Evolutionary conservation across 805 yeast species (phyloP).

Genomic region (Wickerhamiella nectarea): DNA sequence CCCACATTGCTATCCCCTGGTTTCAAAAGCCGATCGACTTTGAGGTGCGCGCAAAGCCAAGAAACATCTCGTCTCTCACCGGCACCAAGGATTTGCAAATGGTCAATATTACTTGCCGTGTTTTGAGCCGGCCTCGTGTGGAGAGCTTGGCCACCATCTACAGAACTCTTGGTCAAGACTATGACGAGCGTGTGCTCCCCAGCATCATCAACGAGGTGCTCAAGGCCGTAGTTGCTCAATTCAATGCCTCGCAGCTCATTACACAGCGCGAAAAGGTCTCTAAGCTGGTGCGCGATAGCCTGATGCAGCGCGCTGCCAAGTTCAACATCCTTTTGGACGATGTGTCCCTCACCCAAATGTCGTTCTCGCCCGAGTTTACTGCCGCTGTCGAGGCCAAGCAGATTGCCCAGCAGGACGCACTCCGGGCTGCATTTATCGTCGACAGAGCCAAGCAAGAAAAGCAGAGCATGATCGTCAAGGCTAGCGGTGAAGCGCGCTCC

Average conservation of each 20-base stretch:
- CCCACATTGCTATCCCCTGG: constrained; percentile 91
- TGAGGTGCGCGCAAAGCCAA: constrained; percentile 94
- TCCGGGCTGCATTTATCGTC: constrained; percentile 92
- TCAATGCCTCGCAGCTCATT: constrained; percentile 93
- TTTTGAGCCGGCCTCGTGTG: constrained; percentile 76
- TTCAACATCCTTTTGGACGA: constrained; percentile 85
- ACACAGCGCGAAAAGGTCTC: constrained; percentile 98
- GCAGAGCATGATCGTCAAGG: constrained; percentile 91
- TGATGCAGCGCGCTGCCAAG: constrained; percentile 79
- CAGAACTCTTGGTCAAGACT: constrained; percentile 86
- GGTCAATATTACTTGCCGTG: constrained; percentile 99
- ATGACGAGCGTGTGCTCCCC: constrained; percentile 93
- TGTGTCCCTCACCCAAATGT: constrained; percentile 92
- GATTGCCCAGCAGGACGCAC: constrained; percentile 98
- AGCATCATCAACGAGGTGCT: constrained; percentile 96
- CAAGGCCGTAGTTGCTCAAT: constrained; percentile 94
- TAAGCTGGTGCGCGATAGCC: constrained; percentile 75
- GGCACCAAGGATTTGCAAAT: constrained; percentile 98
- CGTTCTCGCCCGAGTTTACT: constrained; percentile 95
- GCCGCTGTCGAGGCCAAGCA: constrained; percentile 97
- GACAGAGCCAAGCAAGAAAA: constrained; percentile 97
- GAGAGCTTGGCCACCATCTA: constrained; percentile 66
- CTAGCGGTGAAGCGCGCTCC: constrained; percentile 96
- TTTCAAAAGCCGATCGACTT: constrained; percentile 82
- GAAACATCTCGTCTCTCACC: constrained; percentile 88